Evolutionary conservation across 768 basidiomycete genomes (phyloP), one percentile per base, ranked within the genome.

Genomic region (Myochromella boudieri): DNA sequence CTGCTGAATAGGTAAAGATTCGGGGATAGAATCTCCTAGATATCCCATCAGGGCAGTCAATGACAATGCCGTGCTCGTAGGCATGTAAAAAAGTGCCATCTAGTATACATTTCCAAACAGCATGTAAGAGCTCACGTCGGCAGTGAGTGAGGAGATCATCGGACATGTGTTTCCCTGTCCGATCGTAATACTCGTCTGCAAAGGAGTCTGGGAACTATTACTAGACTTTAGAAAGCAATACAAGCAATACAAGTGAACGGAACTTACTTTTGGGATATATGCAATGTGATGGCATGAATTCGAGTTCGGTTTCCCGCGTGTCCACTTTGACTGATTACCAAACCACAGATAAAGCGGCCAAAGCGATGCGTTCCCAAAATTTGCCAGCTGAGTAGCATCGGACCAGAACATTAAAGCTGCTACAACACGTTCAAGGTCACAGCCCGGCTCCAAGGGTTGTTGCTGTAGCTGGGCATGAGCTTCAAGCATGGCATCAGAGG

Each of bases 1-100:
- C 69, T 0, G 68, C 68, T 1, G 62, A 60, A 42, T 68, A 67
- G 2, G 56, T 61, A 14, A 69, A 65, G 28, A 71, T 48, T 2
- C 65, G 51, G 10, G 64, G 65, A 46, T 55, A 71, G n/a, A 69
- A 43, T 0, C 59, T 55, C 1, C 64, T 51, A n/a, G 25, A 3
- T 9, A 66, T 37, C 9, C 61, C 62, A 57, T 71, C 66, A 28
- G 24, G 22, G 47, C 66, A 68, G 18, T 49, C 37, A 10, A 67
- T 49, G 7, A 65, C 55, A 3, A 67, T 59, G 2, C 68, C 67
- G 51, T 68, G 54, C 10, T 37, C n/a, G 21, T 57, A 65, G 0
- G 60, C 66, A 20, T 62, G 20, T 5, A 63, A 18, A 48, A 65
- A 65, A 10, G 64, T 56, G 4, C 51, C 48, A 36, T 58, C 55